Percentiles rank a stretch among this genome's conserved stretches.
Conservation (phyloP, 441 rosid species). For the Syzygium syzygioides region DNA sequence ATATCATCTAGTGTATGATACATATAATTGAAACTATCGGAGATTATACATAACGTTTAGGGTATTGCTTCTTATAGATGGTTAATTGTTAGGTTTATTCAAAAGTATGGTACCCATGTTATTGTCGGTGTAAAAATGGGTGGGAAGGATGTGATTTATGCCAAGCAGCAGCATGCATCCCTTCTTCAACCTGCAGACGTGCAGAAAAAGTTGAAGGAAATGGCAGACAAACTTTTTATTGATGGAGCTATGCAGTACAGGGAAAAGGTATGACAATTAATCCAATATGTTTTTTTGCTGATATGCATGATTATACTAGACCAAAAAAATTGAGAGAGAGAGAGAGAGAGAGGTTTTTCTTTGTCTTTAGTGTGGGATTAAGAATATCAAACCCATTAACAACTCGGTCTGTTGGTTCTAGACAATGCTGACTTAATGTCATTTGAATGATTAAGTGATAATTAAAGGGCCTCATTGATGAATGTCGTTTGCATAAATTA, state of each 20-base stretch:
- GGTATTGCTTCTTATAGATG: not conserved
- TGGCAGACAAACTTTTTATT: not conserved
- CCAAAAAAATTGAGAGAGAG: not conserved
- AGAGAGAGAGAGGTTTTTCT: not conserved
- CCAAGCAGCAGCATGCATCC: conserved; percentile 3
- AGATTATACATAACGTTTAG: not conserved
- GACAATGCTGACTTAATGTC: not conserved
- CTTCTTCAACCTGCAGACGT: not conserved
- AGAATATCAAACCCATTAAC: not conserved
- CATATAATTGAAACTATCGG: not conserved
- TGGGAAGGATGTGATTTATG: conserved; percentile 2
- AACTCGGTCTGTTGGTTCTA: not conserved
- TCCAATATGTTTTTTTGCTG: not conserved
- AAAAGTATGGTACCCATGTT: not conserved
- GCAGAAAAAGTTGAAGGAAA: conserved; percentile 1
- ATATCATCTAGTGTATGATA: not conserved
- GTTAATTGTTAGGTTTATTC: not conserved
- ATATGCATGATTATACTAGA: not conserved
- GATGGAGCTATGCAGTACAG: not conserved
- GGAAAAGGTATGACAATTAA: not conserved
- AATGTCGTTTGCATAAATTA: not conserved
- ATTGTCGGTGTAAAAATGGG: not conserved
- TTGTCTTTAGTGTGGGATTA: not conserved
- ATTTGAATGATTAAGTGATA: not conserved
- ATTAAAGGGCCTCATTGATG: not conserved